These are phyloP conservation scores for Fusarium sp. DNA, from an alignment of 2,329 filamentous ascomycete species.

Conservation along the genomic window DNA sequence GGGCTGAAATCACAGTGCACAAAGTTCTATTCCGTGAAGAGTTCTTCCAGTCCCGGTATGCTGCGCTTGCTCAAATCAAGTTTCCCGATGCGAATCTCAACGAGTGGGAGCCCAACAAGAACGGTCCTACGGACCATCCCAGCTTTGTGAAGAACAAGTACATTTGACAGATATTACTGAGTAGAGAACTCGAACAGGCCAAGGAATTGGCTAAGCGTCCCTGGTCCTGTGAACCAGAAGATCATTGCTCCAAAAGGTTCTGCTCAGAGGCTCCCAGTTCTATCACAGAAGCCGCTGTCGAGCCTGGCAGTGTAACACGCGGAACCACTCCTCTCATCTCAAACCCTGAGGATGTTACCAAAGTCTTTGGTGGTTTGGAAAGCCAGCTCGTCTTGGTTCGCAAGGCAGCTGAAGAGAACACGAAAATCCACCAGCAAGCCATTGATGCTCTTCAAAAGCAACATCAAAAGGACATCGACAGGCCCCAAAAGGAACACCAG, in stretches of 20 bases:
- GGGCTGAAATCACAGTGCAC: conserved; percentile 5
- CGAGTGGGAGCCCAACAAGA: conserved; percentile 18
- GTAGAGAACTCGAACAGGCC: neutral
- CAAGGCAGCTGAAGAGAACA: conserved; percentile 6
- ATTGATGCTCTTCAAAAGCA: neutral
- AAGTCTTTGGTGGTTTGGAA: conserved; percentile 4
- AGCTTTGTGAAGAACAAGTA: conserved; percentile 5
- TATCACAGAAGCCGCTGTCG: neutral
- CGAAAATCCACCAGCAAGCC: neutral
- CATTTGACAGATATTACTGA: neutral
- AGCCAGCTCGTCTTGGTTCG: conserved; percentile 1
- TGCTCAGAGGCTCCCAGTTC: neutral
- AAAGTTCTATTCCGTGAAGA: conserved; percentile 16
- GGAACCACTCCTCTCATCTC: neutral
- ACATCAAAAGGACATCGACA: conserved; percentile 1
- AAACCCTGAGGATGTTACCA: neutral
- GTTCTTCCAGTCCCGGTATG: conserved; percentile 12
- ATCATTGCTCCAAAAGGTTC: neutral
- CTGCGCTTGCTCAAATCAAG: conserved; percentile 7
- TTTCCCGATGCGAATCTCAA: conserved; percentile 9
- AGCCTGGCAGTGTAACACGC: neutral
- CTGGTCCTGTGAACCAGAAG: neutral
- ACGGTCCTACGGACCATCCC: neutral
- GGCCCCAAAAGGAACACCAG: neutral
- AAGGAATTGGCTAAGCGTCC: neutral